Conservation (phyloP, 1,284 basidiomycete species). For the Coriolopsis trogii region DNA sequence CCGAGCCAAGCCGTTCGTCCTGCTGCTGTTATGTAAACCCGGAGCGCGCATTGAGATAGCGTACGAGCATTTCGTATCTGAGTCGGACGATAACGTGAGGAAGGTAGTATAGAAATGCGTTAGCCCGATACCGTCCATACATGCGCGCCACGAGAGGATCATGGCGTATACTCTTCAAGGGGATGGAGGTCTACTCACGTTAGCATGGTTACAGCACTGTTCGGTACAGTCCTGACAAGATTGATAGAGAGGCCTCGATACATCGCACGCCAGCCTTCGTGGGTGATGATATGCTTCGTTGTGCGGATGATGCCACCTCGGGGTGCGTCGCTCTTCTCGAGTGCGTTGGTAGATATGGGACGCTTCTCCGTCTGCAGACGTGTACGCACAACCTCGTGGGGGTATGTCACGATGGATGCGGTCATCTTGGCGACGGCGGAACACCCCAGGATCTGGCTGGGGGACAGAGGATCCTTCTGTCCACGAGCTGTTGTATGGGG, state of each 20-base stretch:
- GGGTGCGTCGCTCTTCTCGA: slow-evolving; percentile 26
- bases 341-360: slow-evolving; percentile 56
- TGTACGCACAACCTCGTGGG: slow-evolving; percentile 94
- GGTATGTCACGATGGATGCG: slow-evolving; percentile 92
- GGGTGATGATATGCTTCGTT: slow-evolving; percentile 68
- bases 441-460: slow-evolving; percentile 78
- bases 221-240: slow-evolving; percentile 89
- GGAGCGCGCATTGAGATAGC: slow-evolving; percentile 43
- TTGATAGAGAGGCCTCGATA: slow-evolving; percentile 93
- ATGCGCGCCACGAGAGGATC: neutral
- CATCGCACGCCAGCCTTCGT: slow-evolving; percentile 86
- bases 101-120: neutral
- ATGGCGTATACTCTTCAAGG: neutral
- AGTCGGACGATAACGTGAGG: neutral
- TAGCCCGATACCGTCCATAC: neutral
- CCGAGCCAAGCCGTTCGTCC: neutral
- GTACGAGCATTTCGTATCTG: slow-evolving; percentile 73
- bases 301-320: slow-evolving; percentile 73
- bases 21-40: slow-evolving; percentile 21
- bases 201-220: slow-evolving; percentile 91
- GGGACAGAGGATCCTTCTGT: slow-evolving; percentile 62
- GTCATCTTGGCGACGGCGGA: slow-evolving; percentile 93
- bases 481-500: slow-evolving; percentile 45
- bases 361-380: slow-evolving; percentile 84
- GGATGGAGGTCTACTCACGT: slow-evolving; percentile 65